Base-by-base conservation (phyloP, 2,329 filamentous ascomycete genomes). In the Ambrosiella beaveri region DNA sequence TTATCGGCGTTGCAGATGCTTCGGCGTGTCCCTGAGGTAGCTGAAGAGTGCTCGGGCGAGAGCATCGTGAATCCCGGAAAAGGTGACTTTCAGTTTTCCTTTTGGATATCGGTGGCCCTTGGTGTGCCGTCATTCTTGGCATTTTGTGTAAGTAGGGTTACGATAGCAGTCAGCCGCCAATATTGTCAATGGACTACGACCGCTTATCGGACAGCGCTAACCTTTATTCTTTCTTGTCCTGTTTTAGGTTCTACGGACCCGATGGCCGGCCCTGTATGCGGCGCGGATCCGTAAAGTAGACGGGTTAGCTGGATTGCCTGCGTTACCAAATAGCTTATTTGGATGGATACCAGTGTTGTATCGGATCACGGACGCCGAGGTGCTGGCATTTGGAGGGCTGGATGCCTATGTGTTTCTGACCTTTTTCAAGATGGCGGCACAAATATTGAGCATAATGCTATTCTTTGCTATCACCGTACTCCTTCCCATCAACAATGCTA, bases 381-480 rank as follows among this genome's bases (percentile, higher is more conserved):
- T 98, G 3, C 75, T 98, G 57, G 83, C 86, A 13, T 91, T 89
- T 17, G 91, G 91, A 15, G 93, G 93, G 0, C 78, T 98, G 54
- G 93, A 98, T 73, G 93, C 93, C 55, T 98, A 88, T 71, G 93
- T 96, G 63, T 96, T 98, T 67, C 76, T 98, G 12, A 80, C 85
- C 13, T 98, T 98, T 71, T 97, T 96, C 76, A 94, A 90, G 68
- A 93, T 97, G 81, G 85, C 91, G 11, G 86, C 89, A 63, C 87
- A 85, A 62, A 85, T 96, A 64, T 83, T 97, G 55, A 73, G 79
- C 13, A 73, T 86, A 56, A 85, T 94, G 65, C 79, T 93, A 59
- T 81, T 95, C 69, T 88, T 97, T 65, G 85, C 90, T 36, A 74
- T 86, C 40, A 75, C 79, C 13, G 79, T 98, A 3, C 84, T 98